Conservation (phyloP, 768 basidiomycete genomes). For the Dioszegia crocea region DNA sequence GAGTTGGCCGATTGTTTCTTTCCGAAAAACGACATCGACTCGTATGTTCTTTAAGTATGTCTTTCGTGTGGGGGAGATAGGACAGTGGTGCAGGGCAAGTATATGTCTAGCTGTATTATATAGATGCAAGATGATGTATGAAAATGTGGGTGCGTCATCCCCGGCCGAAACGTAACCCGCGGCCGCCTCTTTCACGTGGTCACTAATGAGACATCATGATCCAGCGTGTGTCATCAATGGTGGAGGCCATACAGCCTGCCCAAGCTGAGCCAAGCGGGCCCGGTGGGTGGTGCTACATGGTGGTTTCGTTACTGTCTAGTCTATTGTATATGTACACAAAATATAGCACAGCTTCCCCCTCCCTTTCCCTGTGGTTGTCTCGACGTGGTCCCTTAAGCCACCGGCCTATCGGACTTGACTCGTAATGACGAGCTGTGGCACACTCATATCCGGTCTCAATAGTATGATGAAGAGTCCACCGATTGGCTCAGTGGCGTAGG, state of each 20-base stretch:
- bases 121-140: background rate
- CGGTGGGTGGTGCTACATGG: background rate
- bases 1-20: conserved; percentile 7
- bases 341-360: background rate
- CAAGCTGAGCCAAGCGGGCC: too few relatives aligned
- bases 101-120: background rate
- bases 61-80: too few relatives aligned
- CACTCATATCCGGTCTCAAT: background rate
- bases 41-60: background rate
- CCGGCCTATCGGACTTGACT: too few relatives aligned
- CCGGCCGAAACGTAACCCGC: background rate
- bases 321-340: background rate
- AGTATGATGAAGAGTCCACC: conserved; percentile 2
- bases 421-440: too few relatives aligned
- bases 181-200: background rate
- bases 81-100: too few relatives aligned
- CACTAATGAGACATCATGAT: too few relatives aligned
- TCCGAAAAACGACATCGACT: conserved; percentile 6
- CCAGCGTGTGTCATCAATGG: too few relatives aligned
- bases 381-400: too few relatives aligned
- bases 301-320: background rate
- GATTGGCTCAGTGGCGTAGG: conserved; percentile 10
- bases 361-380: too few relatives aligned
- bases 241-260: too few relatives aligned
- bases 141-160: background rate